Evolutionary conservation across 306 rosid genomes (phyloP).

Genomic region (Castanea sativa): DNA sequence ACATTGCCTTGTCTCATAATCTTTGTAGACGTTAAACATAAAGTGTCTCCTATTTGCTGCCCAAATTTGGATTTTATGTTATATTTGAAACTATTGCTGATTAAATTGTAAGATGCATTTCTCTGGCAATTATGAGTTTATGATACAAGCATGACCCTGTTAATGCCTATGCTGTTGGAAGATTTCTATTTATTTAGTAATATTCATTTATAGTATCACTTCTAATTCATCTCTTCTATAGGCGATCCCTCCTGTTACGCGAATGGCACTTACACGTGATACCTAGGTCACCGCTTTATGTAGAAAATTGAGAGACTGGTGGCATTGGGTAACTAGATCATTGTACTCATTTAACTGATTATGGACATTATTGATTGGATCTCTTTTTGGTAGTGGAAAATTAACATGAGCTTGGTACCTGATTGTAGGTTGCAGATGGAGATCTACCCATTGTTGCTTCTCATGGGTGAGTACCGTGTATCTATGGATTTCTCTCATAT

Average conservation of each 20-base stretch:
- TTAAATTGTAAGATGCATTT: background rate
- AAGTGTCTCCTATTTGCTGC: background rate
- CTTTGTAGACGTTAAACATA: background rate
- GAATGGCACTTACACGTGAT: conserved; percentile 97
- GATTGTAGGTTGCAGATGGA: conserved; percentile 90
- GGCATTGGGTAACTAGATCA: conserved; percentile 88
- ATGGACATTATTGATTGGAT: conserved; percentile 12
- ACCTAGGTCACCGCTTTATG: conserved; percentile 96
- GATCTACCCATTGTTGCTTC: conserved; percentile 93
- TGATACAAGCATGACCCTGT: conserved; percentile 5
- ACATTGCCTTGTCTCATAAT: background rate
- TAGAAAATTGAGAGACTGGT: conserved; percentile 99
- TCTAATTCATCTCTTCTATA: conserved; percentile 33
- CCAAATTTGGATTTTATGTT: background rate
- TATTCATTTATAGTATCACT: conserved; percentile 18
- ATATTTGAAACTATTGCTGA: background rate
- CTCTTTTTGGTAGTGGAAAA: conserved; percentile 17
- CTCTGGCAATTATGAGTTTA: conserved; percentile 4
- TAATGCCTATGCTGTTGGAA: conserved; percentile 17
- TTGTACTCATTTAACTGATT: conserved; percentile 23
- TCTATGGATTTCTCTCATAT: conserved; percentile 15
- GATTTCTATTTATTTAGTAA: conserved; percentile 9
- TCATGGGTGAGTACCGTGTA: conserved; percentile 72
- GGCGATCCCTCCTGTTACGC: conserved; percentile 96
- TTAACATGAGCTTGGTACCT: conserved; percentile 30